Percentiles rank a stretch among this genome's conserved stretches.
Evolutionary conservation across 768 basidiomycete species (phyloP).

Genomic region (Kwoniella heveanensis): DNA sequence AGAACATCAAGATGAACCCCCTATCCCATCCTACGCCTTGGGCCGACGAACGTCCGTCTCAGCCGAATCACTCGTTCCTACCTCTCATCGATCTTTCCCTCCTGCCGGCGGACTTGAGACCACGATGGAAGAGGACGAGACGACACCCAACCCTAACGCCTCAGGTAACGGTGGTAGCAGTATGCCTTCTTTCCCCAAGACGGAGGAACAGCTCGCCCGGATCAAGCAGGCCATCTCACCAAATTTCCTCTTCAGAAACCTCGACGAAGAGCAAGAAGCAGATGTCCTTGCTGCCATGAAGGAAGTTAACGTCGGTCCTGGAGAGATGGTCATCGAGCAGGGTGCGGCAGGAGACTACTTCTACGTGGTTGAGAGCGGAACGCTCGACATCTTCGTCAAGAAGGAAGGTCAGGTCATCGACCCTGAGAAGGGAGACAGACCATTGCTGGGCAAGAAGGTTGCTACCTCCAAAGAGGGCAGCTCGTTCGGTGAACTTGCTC

Average conservation of each 20-base stretch:
- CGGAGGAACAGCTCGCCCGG: conserved; percentile 77
- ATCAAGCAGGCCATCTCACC: conserved; percentile 83
- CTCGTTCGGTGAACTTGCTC: conserved; percentile 91
- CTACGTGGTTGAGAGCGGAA: conserved; percentile 91
- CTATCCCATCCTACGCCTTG: conserved; percentile 64
- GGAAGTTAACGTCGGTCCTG: conserved; percentile 70
- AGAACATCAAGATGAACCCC: conserved; percentile 48
- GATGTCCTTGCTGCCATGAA: conserved; percentile 95
- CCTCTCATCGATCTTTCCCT: conserved; percentile 33
- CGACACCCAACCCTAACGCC: conserved; percentile 62
- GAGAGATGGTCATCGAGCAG: conserved; percentile 92
- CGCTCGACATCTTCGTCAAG: conserved; percentile 72
- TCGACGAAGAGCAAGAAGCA: conserved; percentile 92
- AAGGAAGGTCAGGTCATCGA: conserved; percentile 44
- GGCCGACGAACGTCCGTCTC: conserved; percentile 92
- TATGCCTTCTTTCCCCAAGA: conserved; percentile 69
- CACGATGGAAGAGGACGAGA: conserved; percentile 53
- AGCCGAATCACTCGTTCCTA: conserved; percentile 91
- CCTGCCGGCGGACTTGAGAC: conserved; percentile 27
- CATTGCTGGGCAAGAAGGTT: conserved; percentile 64
- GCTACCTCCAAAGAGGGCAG: conserved; percentile 79
- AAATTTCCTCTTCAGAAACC: conserved; percentile 92
- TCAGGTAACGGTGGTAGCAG: conserved; percentile 15
- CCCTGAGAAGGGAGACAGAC: conserved; percentile 41
- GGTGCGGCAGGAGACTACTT: conserved; percentile 97